Evolutionary conservation across 2,329 filamentous ascomycete species (phyloP).

Genomic region (Pseudogymnoascus sp.): DNA sequence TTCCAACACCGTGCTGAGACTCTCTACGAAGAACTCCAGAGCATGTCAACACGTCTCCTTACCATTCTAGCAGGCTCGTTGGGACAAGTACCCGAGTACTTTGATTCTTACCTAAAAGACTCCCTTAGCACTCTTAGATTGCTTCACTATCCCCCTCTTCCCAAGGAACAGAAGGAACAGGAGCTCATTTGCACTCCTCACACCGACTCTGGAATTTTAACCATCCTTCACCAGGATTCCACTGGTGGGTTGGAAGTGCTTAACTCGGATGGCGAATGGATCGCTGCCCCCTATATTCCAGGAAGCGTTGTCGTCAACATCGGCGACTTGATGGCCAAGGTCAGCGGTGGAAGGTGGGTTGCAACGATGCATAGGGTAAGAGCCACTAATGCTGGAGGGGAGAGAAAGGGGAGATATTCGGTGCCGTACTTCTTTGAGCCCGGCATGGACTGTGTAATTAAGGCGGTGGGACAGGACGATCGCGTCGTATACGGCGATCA

Average conservation of each 20-base stretch:
- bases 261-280: conserved; percentile 36
- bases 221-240: conserved; percentile 41
- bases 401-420: conserved; percentile 29
- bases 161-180: conserved; percentile 14
- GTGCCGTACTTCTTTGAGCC: conserved; percentile 45
- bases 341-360: conserved; percentile 37
- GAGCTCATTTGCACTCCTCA: conserved; percentile 34
- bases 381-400: conserved; percentile 23
- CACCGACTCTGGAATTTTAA: conserved; percentile 41
- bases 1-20: conserved; percentile 30
- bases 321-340: conserved; percentile 37
- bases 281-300: conserved; percentile 35
- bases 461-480: conserved; percentile 27
- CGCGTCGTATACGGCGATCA: conserved; percentile 36
- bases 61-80: conserved; percentile 35
- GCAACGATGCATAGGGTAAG: conserved; percentile 41
- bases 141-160: conserved; percentile 37
- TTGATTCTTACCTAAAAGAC: conserved; percentile 35
- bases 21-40: conserved; percentile 35
- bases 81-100: conserved; percentile 33
- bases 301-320: conserved; percentile 40
- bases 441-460: conserved; percentile 35
- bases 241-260: conserved; percentile 42
- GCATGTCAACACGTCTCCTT: conserved; percentile 33
- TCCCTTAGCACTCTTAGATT: conserved; percentile 39